phyloP scores from a whole-genome alignment of 2,329 filamentous ascomycete species.

The Aureobasidium sp. region DNA sequence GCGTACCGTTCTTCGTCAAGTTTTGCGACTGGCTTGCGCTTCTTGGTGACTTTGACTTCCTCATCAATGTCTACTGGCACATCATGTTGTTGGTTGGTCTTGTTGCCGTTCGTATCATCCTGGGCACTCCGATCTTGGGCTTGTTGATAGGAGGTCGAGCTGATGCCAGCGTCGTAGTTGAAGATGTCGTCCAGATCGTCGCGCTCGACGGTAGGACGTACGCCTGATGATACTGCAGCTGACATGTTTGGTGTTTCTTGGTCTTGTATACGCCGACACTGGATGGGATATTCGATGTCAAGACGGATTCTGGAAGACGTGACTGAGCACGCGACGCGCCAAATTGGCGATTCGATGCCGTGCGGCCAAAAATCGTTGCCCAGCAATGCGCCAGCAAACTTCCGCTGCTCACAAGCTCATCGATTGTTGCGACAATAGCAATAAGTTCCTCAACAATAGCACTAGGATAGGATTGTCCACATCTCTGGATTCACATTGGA shows the following conservation, averaged over 20 bases:
- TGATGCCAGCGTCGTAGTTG: constrained; percentile 60
- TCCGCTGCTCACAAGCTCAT: background rate
- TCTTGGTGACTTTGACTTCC: constrained; percentile 74
- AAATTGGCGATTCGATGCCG: background rate
- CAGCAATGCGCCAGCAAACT: constrained; percentile 4
- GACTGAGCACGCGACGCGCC: background rate
- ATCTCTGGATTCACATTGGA: background rate
- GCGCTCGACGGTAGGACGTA: constrained; percentile 18
- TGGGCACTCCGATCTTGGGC: constrained; percentile 33
- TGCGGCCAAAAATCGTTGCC: constrained; percentile 1
- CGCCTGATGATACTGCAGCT: constrained; percentile 21
- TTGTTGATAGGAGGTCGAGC: constrained; percentile 39
- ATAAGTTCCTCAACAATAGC: background rate
- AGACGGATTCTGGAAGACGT: background rate
- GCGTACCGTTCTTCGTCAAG: constrained; percentile 69
- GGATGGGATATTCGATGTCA: background rate
- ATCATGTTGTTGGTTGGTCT: constrained; percentile 25
- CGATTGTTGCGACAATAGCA: constrained; percentile 1
- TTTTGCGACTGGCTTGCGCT: constrained; percentile 69
- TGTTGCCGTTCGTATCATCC: constrained; percentile 28
- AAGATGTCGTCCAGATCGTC: constrained; percentile 61
- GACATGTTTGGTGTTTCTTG: constrained; percentile 19
- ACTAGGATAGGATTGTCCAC: background rate
- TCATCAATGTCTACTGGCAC: constrained; percentile 62
- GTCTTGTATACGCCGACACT: background rate